Evolutionary conservation across 2,329 filamentous ascomycete genomes (phyloP), one percentile per base, ranked within the genome.

Genomic region (Aspergillus sp.): DNA sequence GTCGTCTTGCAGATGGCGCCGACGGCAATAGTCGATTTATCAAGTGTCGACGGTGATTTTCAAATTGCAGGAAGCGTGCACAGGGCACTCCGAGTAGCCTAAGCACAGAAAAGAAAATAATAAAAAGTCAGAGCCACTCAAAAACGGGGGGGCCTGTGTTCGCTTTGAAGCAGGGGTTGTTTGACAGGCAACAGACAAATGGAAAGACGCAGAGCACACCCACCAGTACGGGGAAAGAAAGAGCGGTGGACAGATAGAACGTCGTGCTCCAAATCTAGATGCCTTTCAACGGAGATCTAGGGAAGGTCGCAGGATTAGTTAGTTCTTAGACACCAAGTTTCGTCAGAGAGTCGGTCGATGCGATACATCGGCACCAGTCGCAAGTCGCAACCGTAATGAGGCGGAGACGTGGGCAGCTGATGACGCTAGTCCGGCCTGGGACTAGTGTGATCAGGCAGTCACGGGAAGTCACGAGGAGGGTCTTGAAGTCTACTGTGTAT

Each of bases 1-100:
- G 68, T 66, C 62, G 70, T 71, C 62, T 60, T 70, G 69, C 67
- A 66, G 65, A 59, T 54, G 53, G 59, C 54, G 61, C 63, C 60
- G 58, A 60, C 59, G 63, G 58, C 46, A 61, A 57, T 50, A 52
- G 55, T 46, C 35, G 49, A 27, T 52, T 58, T 60, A 64, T 69
- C 65, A 65, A 67, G 9, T 66, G 61, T 64, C 61, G 62, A 55
- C 55, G 65, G 55, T 65, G 64, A 46, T 65, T 63, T 61, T 67
- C 64, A 57, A 62, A 56, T 66, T 63, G 64, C 58, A 53, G 63
- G 55, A 53, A 50, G 60, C 52, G 51, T 56, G 53, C 41, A 46
- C 47, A 56, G 46, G 19, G 55, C 45, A 62, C 56, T 65, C 62
- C 52, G 52, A 57, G 65, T 58, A 61, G 63, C 62, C 65, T 66